Evolutionary conservation across 371 early-diverging fungal species (phyloP), one percentile per base, ranked within the genome.

Genomic region (Mucor mucedo): DNA sequence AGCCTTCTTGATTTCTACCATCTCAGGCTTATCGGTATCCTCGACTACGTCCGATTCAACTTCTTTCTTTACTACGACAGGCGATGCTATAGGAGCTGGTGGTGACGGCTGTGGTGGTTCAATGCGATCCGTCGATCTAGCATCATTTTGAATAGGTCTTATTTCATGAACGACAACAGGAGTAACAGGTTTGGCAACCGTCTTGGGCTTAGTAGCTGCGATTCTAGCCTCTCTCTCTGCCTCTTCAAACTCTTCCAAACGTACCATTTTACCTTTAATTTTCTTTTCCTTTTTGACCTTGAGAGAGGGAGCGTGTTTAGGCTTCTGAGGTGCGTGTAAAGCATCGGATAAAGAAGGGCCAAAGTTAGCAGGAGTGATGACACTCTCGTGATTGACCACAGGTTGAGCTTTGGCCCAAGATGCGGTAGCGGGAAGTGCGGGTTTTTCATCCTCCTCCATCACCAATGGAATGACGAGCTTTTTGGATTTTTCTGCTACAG

Each of bases 401-500:
- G 73, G 70, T 52, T 55, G 56, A 14, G 55, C 27, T 48, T 77
- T 84, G 8, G 84, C 89, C 89, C 89, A 88, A 0, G 89, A 86
- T 0, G 86, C 89, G 14, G 85, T 80, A 10, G 84, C 82, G 4
- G 89, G 89, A n/a, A 88, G 63, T 29, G 87, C 86, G 14, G 86
- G 85, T 52, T 76, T 79, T 52, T 80, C 80, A 7, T 72, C 76
- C 2, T 65, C 63, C 28, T 65, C 66, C 58, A 41, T 44, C 45
- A 35, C 49, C 32, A 65, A 9, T 9, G 59, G 48, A 38, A 55
- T n/a, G 2, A 41, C 35, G 14, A 27, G 2, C 29, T 60, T 66
- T 28, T 60, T 60, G 10, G 14, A 7, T 38, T 65, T 60, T 28
- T 59, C 44, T 16, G n/a, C 10, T 13, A 28, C 49, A n/a, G 35